Evolutionary conservation across 192 early-diverging fungal genomes (phyloP), one percentile per base, ranked within the genome.

Genomic region (Obelidium mucronatum): DNA sequence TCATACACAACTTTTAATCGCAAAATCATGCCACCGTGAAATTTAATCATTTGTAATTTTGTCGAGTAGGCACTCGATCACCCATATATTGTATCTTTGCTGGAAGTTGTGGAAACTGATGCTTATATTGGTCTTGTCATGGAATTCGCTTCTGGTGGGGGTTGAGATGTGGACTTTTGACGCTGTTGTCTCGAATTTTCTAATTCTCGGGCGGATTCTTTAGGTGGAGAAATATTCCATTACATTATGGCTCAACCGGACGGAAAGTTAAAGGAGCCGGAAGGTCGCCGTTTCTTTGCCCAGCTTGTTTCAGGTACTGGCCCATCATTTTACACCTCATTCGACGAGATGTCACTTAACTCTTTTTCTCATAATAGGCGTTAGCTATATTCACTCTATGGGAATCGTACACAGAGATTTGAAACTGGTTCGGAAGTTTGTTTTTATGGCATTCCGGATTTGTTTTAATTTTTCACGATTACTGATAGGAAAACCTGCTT

Each of bases 401-500:
- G 88, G 94, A 80, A 96, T 98, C 81, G 95, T 99, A 3, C 97
- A 99, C 82, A 90, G 97, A 51, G 97, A 99, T 79, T 85, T 99
- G 63, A 99, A 97, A 81, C 86, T 98, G 78, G 67, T 70, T 26
- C 30, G 59, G 19, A 61, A 52, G n/a, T 52, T n/a, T n/a, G n/a
- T n/a, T n/a, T n/a, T n/a, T n/a, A n/a, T n/a, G n/a, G 44, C 11
- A 48, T 48, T 48, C 8, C 19, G 44, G 44, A 48, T 48, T 19
- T 19, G 44, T 48, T 19, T 40, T 68, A 71, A 39, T 68, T 68
- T 33, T 48, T 68, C 15, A 39, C 31, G 15, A 5, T 68, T 40
- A 17, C 31, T 11, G 28, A 58, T 82, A 93, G 92, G 97, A 99
- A 84, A 99, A 99, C 71, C 76, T 99, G 73, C 83, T 99, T 51